Percentiles rank a stretch among this genome's conserved stretches.
Evolutionary conservation across 164 flowering plant species (phyloP).

Genomic region (Liriodendron chinense): DNA sequence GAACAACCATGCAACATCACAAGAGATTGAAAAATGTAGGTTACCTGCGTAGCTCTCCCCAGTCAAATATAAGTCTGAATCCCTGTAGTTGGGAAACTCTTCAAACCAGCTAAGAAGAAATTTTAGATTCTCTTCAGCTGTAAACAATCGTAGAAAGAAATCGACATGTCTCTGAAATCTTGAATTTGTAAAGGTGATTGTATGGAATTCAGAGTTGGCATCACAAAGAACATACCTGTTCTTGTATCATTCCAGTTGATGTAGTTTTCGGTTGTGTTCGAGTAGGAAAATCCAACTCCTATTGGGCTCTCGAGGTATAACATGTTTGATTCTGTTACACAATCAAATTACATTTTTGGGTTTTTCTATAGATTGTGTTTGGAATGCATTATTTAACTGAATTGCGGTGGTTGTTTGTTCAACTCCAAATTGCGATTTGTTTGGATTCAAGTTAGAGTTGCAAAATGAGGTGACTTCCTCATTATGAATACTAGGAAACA

Average conservation of each 20-base stretch:
- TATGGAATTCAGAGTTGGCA: not conserved
- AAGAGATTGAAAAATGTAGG: not conserved
- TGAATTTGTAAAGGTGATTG: not conserved
- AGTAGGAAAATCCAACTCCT: conserved; percentile 55
- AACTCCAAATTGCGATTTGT: not conserved
- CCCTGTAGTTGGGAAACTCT: conserved; percentile 36
- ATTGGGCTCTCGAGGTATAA: conserved; percentile 45
- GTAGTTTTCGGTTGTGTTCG: conserved; percentile 38
- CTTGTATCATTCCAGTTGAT: conserved; percentile 35
- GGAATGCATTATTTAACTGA: too few species aligned
- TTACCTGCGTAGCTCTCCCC: conserved; percentile 55
- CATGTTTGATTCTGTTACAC: conserved; percentile 36
- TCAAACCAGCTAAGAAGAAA: conserved; percentile 41
- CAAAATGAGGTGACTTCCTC: too few species aligned
- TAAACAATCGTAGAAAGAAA: not conserved
- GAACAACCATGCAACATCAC: too few species aligned
- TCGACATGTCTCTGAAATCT: not conserved
- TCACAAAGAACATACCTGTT: conserved; percentile 23
- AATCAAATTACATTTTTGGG: not conserved
- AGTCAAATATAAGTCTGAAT: conserved; percentile 36
- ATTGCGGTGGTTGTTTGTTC: not conserved
- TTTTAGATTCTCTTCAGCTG: conserved; percentile 41
- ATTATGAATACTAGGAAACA: too few species aligned
- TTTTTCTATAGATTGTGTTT: not conserved
- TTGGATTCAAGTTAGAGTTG: not conserved